phyloP scores from a whole-genome alignment of 768 basidiomycete genomes.

The Tricholoma sp. region DNA sequence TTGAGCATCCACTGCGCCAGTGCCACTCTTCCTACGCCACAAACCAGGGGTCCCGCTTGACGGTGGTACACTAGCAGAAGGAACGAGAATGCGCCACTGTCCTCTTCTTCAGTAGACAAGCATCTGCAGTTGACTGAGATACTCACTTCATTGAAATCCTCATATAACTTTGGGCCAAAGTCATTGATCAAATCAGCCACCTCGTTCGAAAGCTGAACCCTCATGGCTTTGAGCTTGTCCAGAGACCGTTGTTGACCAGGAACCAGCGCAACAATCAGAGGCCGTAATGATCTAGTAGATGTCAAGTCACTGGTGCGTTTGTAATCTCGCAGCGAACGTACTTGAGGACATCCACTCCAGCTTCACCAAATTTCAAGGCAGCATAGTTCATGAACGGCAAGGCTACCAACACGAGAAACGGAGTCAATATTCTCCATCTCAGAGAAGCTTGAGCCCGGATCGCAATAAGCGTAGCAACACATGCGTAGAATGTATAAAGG shows the following conservation, averaged over 20 bases:
- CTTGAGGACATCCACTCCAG: constrained; percentile 97
- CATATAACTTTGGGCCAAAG: constrained; percentile 82
- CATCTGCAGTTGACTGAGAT: constrained; percentile 8
- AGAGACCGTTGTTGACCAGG: constrained; percentile 86
- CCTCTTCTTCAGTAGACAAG: constrained; percentile 1
- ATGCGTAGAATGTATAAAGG: constrained; percentile 78
- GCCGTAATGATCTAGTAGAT: constrained; percentile 71
- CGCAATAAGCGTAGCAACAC: constrained; percentile 70
- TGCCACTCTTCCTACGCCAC: constrained; percentile 76
- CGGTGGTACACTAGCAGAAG: constrained; percentile 81
- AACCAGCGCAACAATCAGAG: constrained; percentile 79
- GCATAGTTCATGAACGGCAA: constrained; percentile 90
- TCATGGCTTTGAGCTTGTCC: constrained; percentile 67
- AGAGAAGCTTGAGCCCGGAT: constrained; percentile 60
- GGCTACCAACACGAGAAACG: constrained; percentile 65
- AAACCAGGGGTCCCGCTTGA: constrained; percentile 70
- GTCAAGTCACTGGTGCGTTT: constrained; percentile 2
- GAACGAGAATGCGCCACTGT: constrained; percentile 75
- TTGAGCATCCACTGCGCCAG: constrained; percentile 81
- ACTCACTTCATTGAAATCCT: constrained; percentile 78
- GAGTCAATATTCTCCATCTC: constrained; percentile 67
- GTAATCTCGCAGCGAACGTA: constrained; percentile 30
- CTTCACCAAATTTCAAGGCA: constrained; percentile 95
- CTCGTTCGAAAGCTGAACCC: constrained; percentile 76
- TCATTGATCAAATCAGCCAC: constrained; percentile 81